Evolutionary conservation across 495 filamentous ascomycete genomes (phyloP), one percentile per base, ranked within the genome.

Genomic region (Penicillium angulare): DNA sequence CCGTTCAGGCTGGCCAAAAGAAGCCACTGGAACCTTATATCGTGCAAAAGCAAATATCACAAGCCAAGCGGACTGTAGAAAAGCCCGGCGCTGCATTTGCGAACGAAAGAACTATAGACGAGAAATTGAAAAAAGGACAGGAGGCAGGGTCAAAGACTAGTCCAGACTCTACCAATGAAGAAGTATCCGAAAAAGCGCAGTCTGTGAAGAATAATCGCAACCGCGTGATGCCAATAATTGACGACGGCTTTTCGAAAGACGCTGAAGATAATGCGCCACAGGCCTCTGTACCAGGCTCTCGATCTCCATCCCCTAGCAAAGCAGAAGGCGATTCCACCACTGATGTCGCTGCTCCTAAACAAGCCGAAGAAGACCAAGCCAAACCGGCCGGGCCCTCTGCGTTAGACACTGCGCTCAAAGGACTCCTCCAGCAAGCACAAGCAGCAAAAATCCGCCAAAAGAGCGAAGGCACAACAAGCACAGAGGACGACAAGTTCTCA

Each of bases 1-100:
- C 86, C 56, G 81, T 97, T n/a, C 67, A 72, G 40, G 61, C 57
- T 29, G 79, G 79, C n/a, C 68, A 76, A 47, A 75, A 63, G 54
- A 74, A 80, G 42, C 61, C 75, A 12, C 81, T 83, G 36, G 68
- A 71, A n/a, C 60, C 73, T 3, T 79, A 78, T 51, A 43, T 74
- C 8, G 55, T 77, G 12, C 65, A 48, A 44, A 67, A 57, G 47
- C 59, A 47, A 49, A 39, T 53, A 38, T 56, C 68, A 8, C 69
- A 68, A 53, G 60, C 38, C 12, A 36, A 38, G 16, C 59, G 48
- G 31, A 52, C 54, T 40, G 43, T 47, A 13, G 63, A 65, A 41
- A 49, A 53, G 42, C 63, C 55, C 40, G 53, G 48, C 17, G 53
- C 57, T 43, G 43, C 29, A 13, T 56, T 57, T 50, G 38, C 20